Conservation (phyloP, 1,139 yeast species). For the Geotrichum carabidarum region DNA sequence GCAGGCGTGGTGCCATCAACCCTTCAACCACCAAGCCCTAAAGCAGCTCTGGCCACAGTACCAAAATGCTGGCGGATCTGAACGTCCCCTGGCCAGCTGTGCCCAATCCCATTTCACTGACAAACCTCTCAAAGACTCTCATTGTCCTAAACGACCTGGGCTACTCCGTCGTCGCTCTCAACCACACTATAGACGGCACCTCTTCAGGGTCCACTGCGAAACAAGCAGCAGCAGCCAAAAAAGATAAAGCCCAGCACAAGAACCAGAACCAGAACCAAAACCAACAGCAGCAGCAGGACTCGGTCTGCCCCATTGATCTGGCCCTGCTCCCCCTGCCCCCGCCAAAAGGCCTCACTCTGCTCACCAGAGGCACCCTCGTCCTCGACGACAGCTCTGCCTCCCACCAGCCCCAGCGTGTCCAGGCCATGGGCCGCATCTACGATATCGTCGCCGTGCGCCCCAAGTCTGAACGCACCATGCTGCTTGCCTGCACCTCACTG, state of each 20-base stretch:
- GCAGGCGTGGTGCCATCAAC: too few species aligned
- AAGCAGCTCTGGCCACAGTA: too few species aligned
- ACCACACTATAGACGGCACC: constrained; percentile 55
- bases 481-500: constrained; percentile 59
- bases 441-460: constrained; percentile 85
- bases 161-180: constrained; percentile 69
- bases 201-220: constrained; percentile 45
- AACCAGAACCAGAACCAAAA: constrained; percentile 3
- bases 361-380: constrained; percentile 66
- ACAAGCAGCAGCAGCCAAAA: constrained; percentile 15
- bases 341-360: constrained; percentile 47
- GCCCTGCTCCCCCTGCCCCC: constrained; percentile 33
- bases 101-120: constrained; percentile 37
- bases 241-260: neutral
- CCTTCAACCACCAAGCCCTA: too few species aligned
- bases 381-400: constrained; percentile 62
- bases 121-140: constrained; percentile 23
- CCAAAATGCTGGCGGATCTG: constrained; percentile 62
- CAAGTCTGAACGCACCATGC: constrained; percentile 68
- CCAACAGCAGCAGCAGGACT: constrained; percentile 24
- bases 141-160: constrained; percentile 44
- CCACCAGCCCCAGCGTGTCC: constrained; percentile 59
- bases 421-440: constrained; percentile 42
- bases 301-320: constrained; percentile 41
- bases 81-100: constrained; percentile 77